Conservation (phyloP, 2,329 filamentous ascomycete genomes). For the Aspergillus fumigatus region DNA sequence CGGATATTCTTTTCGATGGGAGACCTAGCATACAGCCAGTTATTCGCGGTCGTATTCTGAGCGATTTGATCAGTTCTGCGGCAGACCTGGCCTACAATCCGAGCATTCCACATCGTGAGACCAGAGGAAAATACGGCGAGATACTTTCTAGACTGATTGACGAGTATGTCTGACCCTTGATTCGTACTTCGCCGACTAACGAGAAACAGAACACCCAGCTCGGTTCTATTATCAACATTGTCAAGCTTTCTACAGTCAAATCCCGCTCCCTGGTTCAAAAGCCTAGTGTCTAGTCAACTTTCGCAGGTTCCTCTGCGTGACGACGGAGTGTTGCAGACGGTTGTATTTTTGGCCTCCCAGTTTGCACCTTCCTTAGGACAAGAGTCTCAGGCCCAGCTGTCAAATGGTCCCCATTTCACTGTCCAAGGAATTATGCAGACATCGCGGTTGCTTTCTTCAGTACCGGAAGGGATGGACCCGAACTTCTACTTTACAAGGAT, state of each 20-base stretch:
- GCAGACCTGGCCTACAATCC: constrained; percentile 39
- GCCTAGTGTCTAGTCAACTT: constrained; percentile 32
- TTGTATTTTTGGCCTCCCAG: constrained; percentile 40
- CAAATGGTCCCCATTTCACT: constrained; percentile 37
- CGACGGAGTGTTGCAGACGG: constrained; percentile 39
- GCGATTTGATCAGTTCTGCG: constrained; percentile 37
- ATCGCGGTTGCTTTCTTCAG: constrained; percentile 39
- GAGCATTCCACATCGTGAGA: constrained; percentile 9
- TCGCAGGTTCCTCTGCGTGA: constrained; percentile 37
- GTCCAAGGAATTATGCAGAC: constrained; percentile 43
- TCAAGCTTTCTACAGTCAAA: constrained; percentile 36
- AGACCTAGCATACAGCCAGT: constrained; percentile 36
- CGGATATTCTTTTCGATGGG: constrained; percentile 29
- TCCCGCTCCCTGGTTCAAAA: constrained; percentile 37
- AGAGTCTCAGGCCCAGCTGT: constrained; percentile 24
- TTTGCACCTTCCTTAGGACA: constrained; percentile 37
- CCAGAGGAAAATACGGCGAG: constrained; percentile 16
- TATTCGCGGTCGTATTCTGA: constrained; percentile 36
- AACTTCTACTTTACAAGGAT: constrained; percentile 35
- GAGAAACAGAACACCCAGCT: constrained; percentile 31
- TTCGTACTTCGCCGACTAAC: constrained; percentile 10
- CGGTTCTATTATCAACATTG: constrained; percentile 31
- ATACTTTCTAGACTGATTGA: constrained; percentile 29
- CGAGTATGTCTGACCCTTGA: constrained; percentile 23
- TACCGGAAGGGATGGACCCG: constrained; percentile 36